A percentile compares a stretch with the other conserved stretches of the same genome.
phyloP scores from a whole-genome alignment of 2,329 filamentous ascomycete species.

The Trichoderma polysporum region DNA sequence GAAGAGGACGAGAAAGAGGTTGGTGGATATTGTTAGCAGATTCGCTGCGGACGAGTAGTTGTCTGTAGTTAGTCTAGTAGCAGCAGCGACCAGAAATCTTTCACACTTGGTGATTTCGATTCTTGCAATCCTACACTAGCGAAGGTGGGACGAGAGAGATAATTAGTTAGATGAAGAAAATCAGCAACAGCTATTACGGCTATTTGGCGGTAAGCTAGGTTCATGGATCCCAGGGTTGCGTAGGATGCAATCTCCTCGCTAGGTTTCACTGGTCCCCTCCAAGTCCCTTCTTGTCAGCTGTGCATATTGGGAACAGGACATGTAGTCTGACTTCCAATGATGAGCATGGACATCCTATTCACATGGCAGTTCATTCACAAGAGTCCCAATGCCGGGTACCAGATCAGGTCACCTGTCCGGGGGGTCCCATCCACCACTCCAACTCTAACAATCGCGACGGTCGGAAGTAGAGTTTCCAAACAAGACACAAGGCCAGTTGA shows the following conservation, averaged over 20 bases:
- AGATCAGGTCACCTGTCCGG: background rate
- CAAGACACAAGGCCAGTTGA: background rate
- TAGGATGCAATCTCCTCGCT: no score
- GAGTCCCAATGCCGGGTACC: background rate
- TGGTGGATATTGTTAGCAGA: slow-evolving; percentile 33
- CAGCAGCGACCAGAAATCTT: background rate
- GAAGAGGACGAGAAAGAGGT: slow-evolving; percentile 30
- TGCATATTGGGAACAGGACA: background rate
- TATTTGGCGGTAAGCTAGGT: no score
- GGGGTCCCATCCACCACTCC: background rate
- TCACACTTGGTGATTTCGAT: background rate
- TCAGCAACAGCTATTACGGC: no score
- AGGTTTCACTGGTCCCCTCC: no score
- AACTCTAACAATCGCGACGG: background rate
- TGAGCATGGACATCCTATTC: background rate
- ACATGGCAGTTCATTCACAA: background rate
- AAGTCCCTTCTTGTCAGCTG: no score
- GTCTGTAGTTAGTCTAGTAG: background rate
- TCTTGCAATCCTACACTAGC: background rate
- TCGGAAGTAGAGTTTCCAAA: background rate
- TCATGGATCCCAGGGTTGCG: no score
- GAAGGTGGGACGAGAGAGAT: background rate
- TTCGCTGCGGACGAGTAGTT: slow-evolving; percentile 19
- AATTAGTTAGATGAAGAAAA: no score
- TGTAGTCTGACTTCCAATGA: background rate